Evolutionary conservation across 768 basidiomycete species (phyloP), one percentile per base, ranked within the genome.

Genomic region (Kwoniella shandongensis): DNA sequence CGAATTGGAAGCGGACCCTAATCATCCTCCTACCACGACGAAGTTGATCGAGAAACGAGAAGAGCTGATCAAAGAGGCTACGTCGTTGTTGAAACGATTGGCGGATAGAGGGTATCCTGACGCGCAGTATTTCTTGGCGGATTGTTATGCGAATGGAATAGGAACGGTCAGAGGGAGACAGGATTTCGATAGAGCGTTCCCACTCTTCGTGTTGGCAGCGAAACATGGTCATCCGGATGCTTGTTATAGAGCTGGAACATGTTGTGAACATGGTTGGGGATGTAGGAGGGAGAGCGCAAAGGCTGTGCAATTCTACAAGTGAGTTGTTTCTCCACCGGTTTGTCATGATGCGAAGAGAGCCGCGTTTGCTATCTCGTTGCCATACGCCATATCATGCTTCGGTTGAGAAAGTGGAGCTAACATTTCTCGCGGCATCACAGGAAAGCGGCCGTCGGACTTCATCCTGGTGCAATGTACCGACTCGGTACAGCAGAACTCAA

Each of bases 181-280:
- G 76, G 96, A 99, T 78, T 98, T 97, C 71, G 96, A 98, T 79
- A 85, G 88, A 54, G 96, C 96, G 3, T 94, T 91, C 77, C 96
- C 94, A 10, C 81, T 99, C 42, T 98, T 98, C 72, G 86, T 94
- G 15, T 84, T 96, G 35, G 91, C 94, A 1, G 90, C 94, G 32
- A 99, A 99, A 78, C 96, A 98, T 69, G 89, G 91, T 15, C 94
- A 98, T 74, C 87, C 91, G 2, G 93, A 97, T 68, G 93, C 91
- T 15, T 85, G 90, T 4, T 99, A 92, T 78, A 88, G 94, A 27
- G 88, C 93, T 0, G 96, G 92, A 29, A 93, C 93, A 2, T 99
- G 96, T 74, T 96, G 91, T 77, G 96, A 99, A 81, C 93, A 97
- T 68, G 96, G 93, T 26, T 98, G 94, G 96, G 96, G 96, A 5